These are phyloP conservation scores for Amanita muscaria DNA, from an alignment of 768 basidiomycete genomes.

Conservation along the genomic window DNA sequence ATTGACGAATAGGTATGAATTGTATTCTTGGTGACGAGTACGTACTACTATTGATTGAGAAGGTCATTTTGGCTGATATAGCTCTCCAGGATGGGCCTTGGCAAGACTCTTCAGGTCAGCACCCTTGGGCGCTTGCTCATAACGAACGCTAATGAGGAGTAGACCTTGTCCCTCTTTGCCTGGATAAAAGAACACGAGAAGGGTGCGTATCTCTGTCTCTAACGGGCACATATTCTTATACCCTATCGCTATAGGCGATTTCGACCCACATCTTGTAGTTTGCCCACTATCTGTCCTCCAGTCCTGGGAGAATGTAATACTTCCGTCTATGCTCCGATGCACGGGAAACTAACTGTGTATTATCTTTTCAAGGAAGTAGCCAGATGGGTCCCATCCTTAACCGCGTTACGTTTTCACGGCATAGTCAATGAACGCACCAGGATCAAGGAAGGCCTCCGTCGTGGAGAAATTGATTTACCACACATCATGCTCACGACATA, in stretches of 20 bases:
- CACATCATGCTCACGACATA: slow-evolving; percentile 65
- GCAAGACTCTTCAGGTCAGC: slow-evolving; percentile 51
- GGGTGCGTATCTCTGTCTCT: slow-evolving; percentile 16
- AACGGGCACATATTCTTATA: neutral
- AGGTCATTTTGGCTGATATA: neutral
- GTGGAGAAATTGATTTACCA: slow-evolving; percentile 23
- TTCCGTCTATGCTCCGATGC: neutral
- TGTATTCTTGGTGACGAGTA: slow-evolving; percentile 68
- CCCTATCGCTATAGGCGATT: slow-evolving; percentile 26
- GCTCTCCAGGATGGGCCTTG: slow-evolving; percentile 46
- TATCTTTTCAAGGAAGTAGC: slow-evolving; percentile 33
- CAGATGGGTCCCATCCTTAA: slow-evolving; percentile 46
- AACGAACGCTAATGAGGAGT: neutral
- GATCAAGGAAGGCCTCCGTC: slow-evolving; percentile 36
- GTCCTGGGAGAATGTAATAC: slow-evolving; percentile 45
- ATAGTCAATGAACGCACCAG: slow-evolving; percentile 42
- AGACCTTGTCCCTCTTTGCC: slow-evolving; percentile 58
- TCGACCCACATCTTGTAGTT: slow-evolving; percentile 60
- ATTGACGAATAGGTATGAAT: slow-evolving; percentile 46
- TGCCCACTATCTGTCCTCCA: slow-evolving; percentile 64
- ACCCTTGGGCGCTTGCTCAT: too few species aligned
- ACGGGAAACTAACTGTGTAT: too few species aligned
- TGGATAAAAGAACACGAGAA: slow-evolving; percentile 49
- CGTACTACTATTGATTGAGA: slow-evolving; percentile 13
- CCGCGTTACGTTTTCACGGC: slow-evolving; percentile 55